Evolutionary conservation across 352 stramenopile species (phyloP), one percentile per base, ranked within the genome.

Genomic region (Globisporangium spinosum): DNA sequence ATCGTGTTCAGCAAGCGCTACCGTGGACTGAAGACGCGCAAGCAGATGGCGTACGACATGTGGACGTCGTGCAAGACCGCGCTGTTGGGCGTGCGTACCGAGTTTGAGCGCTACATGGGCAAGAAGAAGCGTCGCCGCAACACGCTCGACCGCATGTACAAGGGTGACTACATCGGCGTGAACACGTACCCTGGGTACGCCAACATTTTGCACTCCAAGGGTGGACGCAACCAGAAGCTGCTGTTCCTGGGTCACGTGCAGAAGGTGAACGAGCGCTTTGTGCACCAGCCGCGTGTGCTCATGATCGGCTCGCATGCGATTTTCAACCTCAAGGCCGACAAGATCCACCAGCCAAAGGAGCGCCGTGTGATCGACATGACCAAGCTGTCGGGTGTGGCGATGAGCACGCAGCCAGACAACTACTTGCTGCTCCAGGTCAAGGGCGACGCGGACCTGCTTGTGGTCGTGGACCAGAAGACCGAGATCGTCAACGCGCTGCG

Each of bases 321-420:
- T n/a, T 90, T 88, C 74, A 95, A 95, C 71, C 68, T 95, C 63
- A 93, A 93, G 77, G 85, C 83, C 27, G 81, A 91, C 78, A 90
- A 91, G 72, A 83, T 93, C 49, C 80, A 91, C 61, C 83, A 93
- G 70, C 87, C 85, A 1, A 93, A 93, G 75, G 85, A 93, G 67
- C 85, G 87, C 49, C 85, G 87, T 51, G 73, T 83, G 61, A 83
- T 95, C 62, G 80, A 89, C 25, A 69, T 95, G 45, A 69, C 76
- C 9, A 72, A 76, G 65, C 72, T 95, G 53, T 75, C 80, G 23
- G 78, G 79, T 38, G 65, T 95, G 45, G 76, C 83, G 15, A 87
- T 95, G 82, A 93, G 83, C 62, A 84, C 82, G 58, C 77, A 90
- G 67, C 82, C 86, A 9, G 87, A 95, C 71, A 90, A 93, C 74